Conservation (phyloP, 164 flowering plant species). For the Piper longum region DNA sequence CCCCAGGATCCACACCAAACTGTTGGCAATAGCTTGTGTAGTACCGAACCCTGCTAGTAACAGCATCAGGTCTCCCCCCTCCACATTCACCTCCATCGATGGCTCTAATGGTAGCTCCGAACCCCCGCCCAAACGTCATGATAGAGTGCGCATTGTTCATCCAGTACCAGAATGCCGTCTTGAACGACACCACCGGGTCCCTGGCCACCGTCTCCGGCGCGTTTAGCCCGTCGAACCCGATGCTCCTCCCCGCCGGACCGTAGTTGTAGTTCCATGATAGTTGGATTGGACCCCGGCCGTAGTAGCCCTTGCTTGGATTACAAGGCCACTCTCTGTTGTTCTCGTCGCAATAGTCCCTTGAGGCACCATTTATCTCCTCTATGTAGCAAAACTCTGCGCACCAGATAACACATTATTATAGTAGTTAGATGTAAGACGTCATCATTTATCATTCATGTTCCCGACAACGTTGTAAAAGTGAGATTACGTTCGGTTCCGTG, state of each 20-base stretch:
- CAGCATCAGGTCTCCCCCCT: slow-evolving; percentile 19
- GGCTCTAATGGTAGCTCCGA: slow-evolving; percentile 53
- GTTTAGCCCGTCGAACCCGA: slow-evolving; percentile 39
- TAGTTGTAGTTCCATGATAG: slow-evolving; percentile 68
- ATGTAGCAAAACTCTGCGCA: slow-evolving; percentile 34
- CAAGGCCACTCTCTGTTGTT: slow-evolving; percentile 32
- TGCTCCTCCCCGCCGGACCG: slow-evolving; percentile 40
- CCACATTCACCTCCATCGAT: slow-evolving; percentile 46
- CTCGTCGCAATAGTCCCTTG: slow-evolving; percentile 36
- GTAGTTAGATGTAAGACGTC: neutral
- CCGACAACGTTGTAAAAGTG: too few species aligned
- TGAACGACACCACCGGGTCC: slow-evolving; percentile 27
- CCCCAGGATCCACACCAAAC: slow-evolving; percentile 38
- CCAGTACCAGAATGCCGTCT: slow-evolving; percentile 59
- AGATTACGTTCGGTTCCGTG: slow-evolving; percentile 45
- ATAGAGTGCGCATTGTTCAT: slow-evolving; percentile 23
- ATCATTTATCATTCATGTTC: neutral
- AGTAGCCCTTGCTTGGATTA: slow-evolving; percentile 25
- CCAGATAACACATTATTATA: neutral
- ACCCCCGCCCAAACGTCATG: slow-evolving; percentile 34
- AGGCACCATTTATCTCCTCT: slow-evolving; percentile 33
- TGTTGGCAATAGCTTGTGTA: slow-evolving; percentile 31
- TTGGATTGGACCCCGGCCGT: slow-evolving; percentile 56
- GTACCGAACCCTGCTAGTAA: slow-evolving; percentile 23
- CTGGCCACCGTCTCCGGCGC: slow-evolving; percentile 43